Percentiles rank a stretch among this genome's conserved stretches.
These are phyloP conservation scores for Metarhizium rileyi DNA, from an alignment of 2,329 filamentous ascomycete genomes.

Conservation along the genomic window DNA sequence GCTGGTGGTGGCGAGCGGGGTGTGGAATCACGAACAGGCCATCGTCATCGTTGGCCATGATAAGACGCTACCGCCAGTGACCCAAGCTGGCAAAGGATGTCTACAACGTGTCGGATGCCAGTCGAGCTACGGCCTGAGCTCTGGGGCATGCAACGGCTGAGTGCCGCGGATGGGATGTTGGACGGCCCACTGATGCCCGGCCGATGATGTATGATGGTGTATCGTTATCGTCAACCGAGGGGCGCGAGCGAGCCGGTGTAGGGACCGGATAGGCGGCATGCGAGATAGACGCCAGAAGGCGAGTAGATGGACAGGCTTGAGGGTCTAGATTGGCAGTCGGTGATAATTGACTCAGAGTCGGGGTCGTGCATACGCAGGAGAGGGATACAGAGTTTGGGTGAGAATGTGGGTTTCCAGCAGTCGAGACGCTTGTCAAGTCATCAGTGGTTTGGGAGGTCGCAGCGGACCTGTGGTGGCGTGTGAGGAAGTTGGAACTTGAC, in stretches of 20 bases:
- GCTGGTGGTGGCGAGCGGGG: background rate
- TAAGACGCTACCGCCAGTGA: constrained; percentile 7
- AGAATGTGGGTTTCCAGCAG: background rate
- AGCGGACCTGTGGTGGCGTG: background rate
- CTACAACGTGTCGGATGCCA: background rate
- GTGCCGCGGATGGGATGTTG: background rate
- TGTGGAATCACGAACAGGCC: constrained; percentile 31
- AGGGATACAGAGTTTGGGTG: background rate
- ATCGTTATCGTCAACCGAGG: constrained; percentile 5
- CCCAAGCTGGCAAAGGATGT: background rate
- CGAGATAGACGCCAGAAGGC: background rate
- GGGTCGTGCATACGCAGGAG: background rate
- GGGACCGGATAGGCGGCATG: constrained; percentile 2
- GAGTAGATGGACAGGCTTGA: background rate
- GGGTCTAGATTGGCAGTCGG: background rate
- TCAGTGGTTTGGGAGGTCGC: no score
- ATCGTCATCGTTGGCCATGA: constrained; percentile 47
- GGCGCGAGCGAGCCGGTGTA: constrained; percentile 7
- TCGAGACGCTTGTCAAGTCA: background rate
- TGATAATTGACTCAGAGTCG: background rate
- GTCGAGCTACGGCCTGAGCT: background rate
- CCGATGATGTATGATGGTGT: constrained; percentile 1
- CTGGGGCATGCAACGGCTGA: background rate
- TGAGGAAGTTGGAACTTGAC: no score
- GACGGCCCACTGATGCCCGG: constrained; percentile 5